Evolutionary conservation across 495 filamentous ascomycete species (phyloP), one percentile per base, ranked within the genome.

Genomic region (Penicillium angulare): DNA sequence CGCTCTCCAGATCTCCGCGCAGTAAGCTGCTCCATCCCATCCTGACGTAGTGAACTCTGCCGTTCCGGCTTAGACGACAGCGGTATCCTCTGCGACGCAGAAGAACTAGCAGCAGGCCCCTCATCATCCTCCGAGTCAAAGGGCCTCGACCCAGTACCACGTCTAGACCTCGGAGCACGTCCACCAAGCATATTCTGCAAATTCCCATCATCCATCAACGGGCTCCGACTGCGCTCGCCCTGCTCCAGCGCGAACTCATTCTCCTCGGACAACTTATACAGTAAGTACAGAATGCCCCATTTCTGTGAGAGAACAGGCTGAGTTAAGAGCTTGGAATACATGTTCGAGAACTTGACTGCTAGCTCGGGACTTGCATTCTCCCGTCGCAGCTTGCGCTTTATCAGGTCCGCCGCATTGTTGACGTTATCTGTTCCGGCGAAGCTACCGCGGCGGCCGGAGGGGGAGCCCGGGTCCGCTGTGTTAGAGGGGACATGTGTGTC

Each of bases 231-330:
- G 13, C 65, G 49, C 29, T 59, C 66, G 12, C 57, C 68, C 4
- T 57, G 64, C 15, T 70, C 67, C 6, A 39, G 26, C 26, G 51
- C 59, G 7, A 43, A 10, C 5, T 68, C 66, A 15, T 71, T 64
- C 22, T 85, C 83, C 52, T 83, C 81, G 40, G 87, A 83, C 34
- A 98, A 77, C 56, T 87, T 86, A 60, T 90, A 86, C 17, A 99
- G 82, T 35, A 99, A 79, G 63, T 92, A 90, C 5, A 99, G 76
- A 55, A 97, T 95, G 2, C 87, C 90, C 90, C 92, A 97, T 81
- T 97, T 99, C 66, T 96, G 87, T 57, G 85, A 86, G 24, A 99
- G 76, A 2, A 97, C 92, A 3, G 92, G 92, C 56, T 95, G 86
- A 21, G 90, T 87, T 16, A 96, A 75, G 20, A 99, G 80, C 32